Evolutionary conservation across 148 eudicot genomes (phyloP), one percentile per base, ranked within the genome.

Genomic region (Persicaria maculosa): DNA sequence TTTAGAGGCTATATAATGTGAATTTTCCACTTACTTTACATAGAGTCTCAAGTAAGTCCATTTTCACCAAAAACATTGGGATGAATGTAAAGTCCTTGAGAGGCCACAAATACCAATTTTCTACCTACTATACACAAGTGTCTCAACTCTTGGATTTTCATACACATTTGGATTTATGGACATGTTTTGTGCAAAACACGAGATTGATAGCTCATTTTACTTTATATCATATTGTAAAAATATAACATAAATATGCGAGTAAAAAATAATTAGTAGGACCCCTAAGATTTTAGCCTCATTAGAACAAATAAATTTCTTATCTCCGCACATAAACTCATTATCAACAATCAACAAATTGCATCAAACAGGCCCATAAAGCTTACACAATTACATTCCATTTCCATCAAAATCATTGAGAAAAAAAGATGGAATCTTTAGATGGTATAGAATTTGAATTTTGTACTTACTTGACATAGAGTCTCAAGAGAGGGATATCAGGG

Each of bases 401-500:
- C 0, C n/a, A 9, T 10, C 62, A 57, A 9, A 10, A 9, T 31
- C 40, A 57, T 57, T 10, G 62, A 6, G 12, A n/a, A 16, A 69
- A 69, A 43, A 16, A 71, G 73, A 14, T 47, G 4, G 12, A 14
- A 20, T 58, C 36, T 19, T 17, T 58, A 20, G 64, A 58, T 10
- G 9, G 0, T 58, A 9, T 17, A 57, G 7, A 57, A 17, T 5
- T 17, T 52, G 55, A 16, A 16, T 54, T 58, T 58, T 20, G 1
- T 20, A 58, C 64, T 58, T 58, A 58, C 64, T 58, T 58, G 1
- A 58, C 22, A 20, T 58, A 58, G 64, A 58, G 64, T 58, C 64
- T 58, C 64, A 58, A 58, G 36, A 2, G 6, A 36, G 94, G 87
- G 72, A 93, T 87, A 83, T 93, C 98, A 81, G 93, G 77, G 58